Conservation (phyloP, 768 basidiomycete species). For the Xerocomus spinulosus region DNA sequence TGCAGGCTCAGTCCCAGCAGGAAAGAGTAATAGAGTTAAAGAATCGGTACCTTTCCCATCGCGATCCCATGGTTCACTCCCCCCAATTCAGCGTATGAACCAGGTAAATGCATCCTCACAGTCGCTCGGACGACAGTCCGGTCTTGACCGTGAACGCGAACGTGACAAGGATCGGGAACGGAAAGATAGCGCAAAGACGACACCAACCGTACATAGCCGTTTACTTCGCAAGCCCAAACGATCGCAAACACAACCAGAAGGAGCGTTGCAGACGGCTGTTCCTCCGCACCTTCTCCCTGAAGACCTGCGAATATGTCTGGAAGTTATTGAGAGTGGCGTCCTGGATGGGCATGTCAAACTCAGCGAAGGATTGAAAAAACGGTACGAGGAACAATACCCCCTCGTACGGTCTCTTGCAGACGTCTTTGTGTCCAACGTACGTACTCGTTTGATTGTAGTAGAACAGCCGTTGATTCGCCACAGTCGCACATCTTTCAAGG, state of each 20-base stretch:
- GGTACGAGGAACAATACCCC: conserved; percentile 95
- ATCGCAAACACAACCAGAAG: conserved; percentile 50
- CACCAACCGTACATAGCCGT: conserved; percentile 33
- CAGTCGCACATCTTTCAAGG: conserved; percentile 92
- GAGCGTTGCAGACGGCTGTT: conserved; percentile 47
- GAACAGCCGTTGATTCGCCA: conserved; percentile 18
- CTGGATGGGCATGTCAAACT: conserved; percentile 86
- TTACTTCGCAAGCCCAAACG: conserved; percentile 68
- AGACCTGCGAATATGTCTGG: conserved; percentile 78
- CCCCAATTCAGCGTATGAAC: conserved; percentile 52
- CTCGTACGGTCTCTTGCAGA: conserved; percentile 90
- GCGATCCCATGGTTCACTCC: conserved; percentile 74
- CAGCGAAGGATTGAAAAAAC: conserved; percentile 77
- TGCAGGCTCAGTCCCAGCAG: conserved; percentile 38
- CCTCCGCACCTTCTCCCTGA: conserved; percentile 82
- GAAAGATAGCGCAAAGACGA: conserved; percentile 38
- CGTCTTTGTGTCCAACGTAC: conserved; percentile 90
- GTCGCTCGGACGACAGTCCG: conserved; percentile 69
- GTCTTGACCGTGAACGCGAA: conserved; percentile 40
- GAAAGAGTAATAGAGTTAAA: conserved; percentile 36
- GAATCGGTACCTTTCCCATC: conserved; percentile 71
- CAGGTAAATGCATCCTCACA: conserved; percentile 60
- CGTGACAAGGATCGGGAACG: conserved; percentile 45
- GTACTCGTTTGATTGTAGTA: conserved; percentile 29
- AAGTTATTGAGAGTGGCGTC: conserved; percentile 82